Base-by-base conservation (phyloP, 805 yeast genomes). In the Candida orba region DNA sequence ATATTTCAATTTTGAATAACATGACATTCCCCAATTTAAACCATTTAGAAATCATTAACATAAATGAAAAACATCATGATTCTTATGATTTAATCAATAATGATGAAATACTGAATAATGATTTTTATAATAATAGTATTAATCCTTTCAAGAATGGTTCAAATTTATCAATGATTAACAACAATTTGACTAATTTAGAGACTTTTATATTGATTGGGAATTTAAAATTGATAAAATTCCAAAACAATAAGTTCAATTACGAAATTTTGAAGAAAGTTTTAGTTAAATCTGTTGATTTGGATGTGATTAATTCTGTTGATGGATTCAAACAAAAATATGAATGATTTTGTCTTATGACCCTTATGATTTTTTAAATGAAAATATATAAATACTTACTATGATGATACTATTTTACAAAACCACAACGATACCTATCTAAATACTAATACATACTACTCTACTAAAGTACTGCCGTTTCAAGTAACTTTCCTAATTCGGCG, bases 11-110 rank as follows among this genome's bases (percentile, higher is more conserved):
- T 13, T 31, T 56, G n/a, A 47, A 46, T n/a, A 43, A 43, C 20
- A 40, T 53, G 18, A 23, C 39, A 6, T 53, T 53, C 6, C 48
- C 50, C 12, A 23, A 37, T 8, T 30, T 56, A n/a, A 23, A 23
- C 8, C 43, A 42, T 8, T 37, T 57, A 10, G 54, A 52, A 39
- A 47, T 57, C 17, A 39, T 52, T 30, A 53, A 53, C 15, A 36
- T 53, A 20, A 51, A 46, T 29, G 56, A 52, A 40, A 51, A 52
- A 36, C 57, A 53, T 35, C 47, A 43, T 25, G 58, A 56, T 27
- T 53, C 58, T 1, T 49, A 52, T 36, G 57, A 53, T 34, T 35
- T 53, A 37, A 53, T 42, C 15, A 37, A 39, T 20, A 25, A 42
- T 12, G 43, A 40, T 32, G 38, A 44, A 18, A 17, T 25, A 13